Evolutionary conservation across 2,329 filamentous ascomycete genomes (phyloP), one percentile per base, ranked within the genome.

Genomic region (Ophiosphaerella herpotricha): DNA sequence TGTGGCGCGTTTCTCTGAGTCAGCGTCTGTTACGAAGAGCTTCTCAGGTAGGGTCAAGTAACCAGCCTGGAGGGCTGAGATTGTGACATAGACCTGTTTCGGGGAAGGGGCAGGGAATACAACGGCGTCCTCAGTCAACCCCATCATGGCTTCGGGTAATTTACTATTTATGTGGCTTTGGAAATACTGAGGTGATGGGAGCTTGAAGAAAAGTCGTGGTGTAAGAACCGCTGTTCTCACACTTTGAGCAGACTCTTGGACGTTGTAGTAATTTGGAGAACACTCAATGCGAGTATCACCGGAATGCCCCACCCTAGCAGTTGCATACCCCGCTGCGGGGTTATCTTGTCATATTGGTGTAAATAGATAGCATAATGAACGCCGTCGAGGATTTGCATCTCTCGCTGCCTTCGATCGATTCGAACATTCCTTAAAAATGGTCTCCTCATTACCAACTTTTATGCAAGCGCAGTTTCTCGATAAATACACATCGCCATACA

Each of bases 21-120:
- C 73, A 1, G 77, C 75, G 9, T 75, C 71, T 12, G 75, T 73
- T 14, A 81, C 71, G 60, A 81, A 81, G 29, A 77, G 65, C 8
- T 60, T 60, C 43, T 81, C 76, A 0, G 78, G 78, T 4, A 82
- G 71, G 12, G 78, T 81, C 16, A 81, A 63, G 32, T 76, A 57
- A 5, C 69, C 68, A 11, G 57, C 67, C 39, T 66, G 58, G 3
- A 72, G 57, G 11, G 69, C 65, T 4, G 69, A 70, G 11, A 72
- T 56, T 3, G 61, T 64, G 9, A 70, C 66, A 46, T 66, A 70
- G 16, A 49, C 58, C 49, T 70, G 66, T 31, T 57, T 46, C 12
- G 50, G 43, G 1, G 52, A 44, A 2, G 61, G 53, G 16, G 62
- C 43, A 16, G 66, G 68, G 24, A 72, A 55, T 9, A 52, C 49